Evolutionary conservation across 2,329 filamentous ascomycete species (phyloP).

Genomic region (Ploettnerulaceae sp.): DNA sequence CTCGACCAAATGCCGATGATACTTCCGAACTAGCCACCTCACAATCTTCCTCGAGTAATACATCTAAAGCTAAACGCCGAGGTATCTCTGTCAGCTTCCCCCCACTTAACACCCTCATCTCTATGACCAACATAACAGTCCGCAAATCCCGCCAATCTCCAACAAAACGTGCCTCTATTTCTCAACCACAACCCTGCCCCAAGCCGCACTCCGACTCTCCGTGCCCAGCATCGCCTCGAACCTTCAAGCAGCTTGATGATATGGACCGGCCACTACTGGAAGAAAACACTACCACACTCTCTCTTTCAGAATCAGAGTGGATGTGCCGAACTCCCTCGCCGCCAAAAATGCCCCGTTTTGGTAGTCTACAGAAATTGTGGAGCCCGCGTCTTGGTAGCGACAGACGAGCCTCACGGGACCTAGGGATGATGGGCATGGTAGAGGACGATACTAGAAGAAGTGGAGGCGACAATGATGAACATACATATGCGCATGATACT

Average conservation of each 20-base stretch:
- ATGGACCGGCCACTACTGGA: neutral
- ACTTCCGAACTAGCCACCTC: neutral
- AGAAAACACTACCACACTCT: conserved; percentile 17
- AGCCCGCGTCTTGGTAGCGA: conserved; percentile 2
- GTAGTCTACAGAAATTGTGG: conserved; percentile 6
- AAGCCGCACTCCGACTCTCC: conserved; percentile 1
- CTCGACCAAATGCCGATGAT: neutral
- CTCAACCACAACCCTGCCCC: neutral
- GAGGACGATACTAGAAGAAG: neutral
- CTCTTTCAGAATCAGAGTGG: conserved; percentile 27
- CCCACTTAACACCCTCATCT: conserved; percentile 6
- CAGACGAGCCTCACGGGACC: neutral
- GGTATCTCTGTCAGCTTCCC: conserved; percentile 14
- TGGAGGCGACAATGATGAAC: neutral
- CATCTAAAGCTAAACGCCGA: conserved; percentile 8
- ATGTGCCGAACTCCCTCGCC: conserved; percentile 26
- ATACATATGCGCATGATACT: too few relatives aligned
- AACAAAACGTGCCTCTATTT: neutral
- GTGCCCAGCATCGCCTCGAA: neutral
- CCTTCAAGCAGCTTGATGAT: neutral
- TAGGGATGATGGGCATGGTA: neutral
- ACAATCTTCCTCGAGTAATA: neutral
- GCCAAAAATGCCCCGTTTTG: conserved; percentile 6
- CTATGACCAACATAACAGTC: conserved; percentile 20
- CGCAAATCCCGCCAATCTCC: conserved; percentile 14